Base-by-base conservation (phyloP, 805 yeast species). In the Wickerhamiella qilinensis region DNA sequence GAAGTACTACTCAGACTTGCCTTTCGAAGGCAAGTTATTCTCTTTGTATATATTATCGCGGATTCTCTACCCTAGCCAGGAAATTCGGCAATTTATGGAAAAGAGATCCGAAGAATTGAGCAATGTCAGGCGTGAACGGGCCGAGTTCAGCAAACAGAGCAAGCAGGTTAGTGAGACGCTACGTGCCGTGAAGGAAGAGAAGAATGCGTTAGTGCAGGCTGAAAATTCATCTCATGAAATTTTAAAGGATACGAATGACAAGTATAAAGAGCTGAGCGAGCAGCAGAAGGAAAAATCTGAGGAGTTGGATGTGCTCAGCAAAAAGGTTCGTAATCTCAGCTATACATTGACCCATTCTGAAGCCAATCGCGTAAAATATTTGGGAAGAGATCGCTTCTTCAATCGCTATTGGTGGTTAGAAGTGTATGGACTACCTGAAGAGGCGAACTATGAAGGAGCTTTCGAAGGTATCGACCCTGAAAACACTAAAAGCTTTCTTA, bases 331-430 rank as follows among this genome's bases (percentile, higher is more conserved):
- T 30, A 64, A 65, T 28, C 58, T 75, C 15, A 94, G 82, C 48
- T 67, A 63, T 43, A 64, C 71, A 41, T 60, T 91, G 19, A 44
- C 55, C 4, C 45, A 44, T 9, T 45, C 55, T 15, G 94, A 86
- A 50, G 67, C 77, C 43, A 94, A 84, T 53, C 61, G 97, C 41
- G 67, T 85, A 35, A 70, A 71, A 39, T 65, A 73, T 22, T 60
- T 91, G 20, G 98, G 98, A 2, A 68, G 75, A 42, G 98, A 91
- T 56, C 63, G 94, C 37, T 70, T 72, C 42, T 85, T 65, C 55
- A 91, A 91, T 60, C 65, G 86, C 46, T 91, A 88, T 55, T 91
- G 94, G 93, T 91, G 94, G 94, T 75, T 85, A 53, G 97, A 88
- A 51, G 67, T 68, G 45, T 78, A 79, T 51, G 98, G 97, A 0